Evolutionary conservation across 805 yeast species (phyloP), one percentile per base, ranked within the genome.

Genomic region (Jamesozyma jinghongensis): DNA sequence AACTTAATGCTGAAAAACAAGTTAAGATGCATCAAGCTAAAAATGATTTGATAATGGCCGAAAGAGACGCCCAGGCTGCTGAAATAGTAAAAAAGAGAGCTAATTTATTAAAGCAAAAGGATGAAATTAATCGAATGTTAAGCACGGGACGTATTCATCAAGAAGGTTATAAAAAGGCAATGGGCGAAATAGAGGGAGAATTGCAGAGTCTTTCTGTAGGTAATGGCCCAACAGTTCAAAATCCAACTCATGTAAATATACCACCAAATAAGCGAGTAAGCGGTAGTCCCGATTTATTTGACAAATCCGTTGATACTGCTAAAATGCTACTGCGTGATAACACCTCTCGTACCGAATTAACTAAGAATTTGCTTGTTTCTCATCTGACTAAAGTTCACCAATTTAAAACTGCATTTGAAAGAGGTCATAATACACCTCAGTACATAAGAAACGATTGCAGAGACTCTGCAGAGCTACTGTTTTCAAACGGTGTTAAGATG

Each of bases 401-500:
- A n/a, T 54, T 46, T 39, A 51, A 52, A 18, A 35, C 36, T 2
- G 26, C 38, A 12, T 54, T 54, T 40, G 53, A 48, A 39, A 32
- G n/a, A 14, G 54, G 52, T 4, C 36, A 32, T 4, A 36, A 35
- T 6, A 43, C 40, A 14, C 36, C 50, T 8, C 14, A 39, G 8
- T 28, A 40, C 16, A 22, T 39, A 32, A 43, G 48, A 34, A 40
- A 44, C 13, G 16, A 36, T 6, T 38, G 44, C 34, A 47, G 50
- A 38, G 59, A 56, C 25, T 45, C 57, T 13, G 54, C 53, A 3
- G 57, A 54, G 33, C 32, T 42, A 14, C 43, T 56, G 16, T 56
- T 51, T 30, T 34, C 42, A 6, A 55, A 55, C 43, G 59, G 59
- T 26, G 56, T 56, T 2, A 56, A 55, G 34, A 56, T 56, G 58